Evolutionary conservation across 2,329 filamentous ascomycete genomes (phyloP).

Genomic region (Capronia americana): DNA sequence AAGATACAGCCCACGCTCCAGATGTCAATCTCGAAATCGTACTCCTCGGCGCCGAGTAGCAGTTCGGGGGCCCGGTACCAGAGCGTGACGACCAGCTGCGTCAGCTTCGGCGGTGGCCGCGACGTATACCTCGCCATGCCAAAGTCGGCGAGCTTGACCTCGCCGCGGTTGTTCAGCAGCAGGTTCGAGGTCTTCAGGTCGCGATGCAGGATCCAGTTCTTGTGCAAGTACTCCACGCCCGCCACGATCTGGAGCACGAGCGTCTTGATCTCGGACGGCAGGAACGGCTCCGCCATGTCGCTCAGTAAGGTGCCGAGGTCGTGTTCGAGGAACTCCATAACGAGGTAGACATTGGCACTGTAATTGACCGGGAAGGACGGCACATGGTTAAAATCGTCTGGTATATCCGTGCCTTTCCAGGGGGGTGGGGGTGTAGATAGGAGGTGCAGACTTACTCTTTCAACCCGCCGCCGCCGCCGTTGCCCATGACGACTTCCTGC

Average conservation of each 20-base stretch:
- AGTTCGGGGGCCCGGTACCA: constrained; percentile 97
- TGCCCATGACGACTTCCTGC: constrained; percentile 82
- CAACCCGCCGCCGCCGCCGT: constrained; percentile 53
- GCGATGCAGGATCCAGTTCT: constrained; percentile 88
- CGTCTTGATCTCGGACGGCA: constrained; percentile 90
- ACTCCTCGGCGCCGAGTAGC: constrained; percentile 77
- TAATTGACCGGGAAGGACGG: constrained; percentile 39
- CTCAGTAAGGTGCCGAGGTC: constrained; percentile 92
- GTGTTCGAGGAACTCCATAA: constrained; percentile 97
- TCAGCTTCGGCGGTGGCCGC: constrained; percentile 76
- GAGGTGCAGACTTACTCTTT: constrained; percentile 58
- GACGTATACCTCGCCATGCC: constrained; percentile 94
- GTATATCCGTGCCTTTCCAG: constrained; percentile 49
- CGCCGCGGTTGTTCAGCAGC: constrained; percentile 91
- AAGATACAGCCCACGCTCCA: constrained; percentile 98
- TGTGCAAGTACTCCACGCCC: constrained; percentile 84
- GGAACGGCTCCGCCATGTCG: constrained; percentile 92
- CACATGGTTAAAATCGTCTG: constrained; percentile 45
- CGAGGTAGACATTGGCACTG: constrained; percentile 87
- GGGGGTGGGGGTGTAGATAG: constrained; percentile 14
- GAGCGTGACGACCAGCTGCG: constrained; percentile 91
- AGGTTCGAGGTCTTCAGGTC: constrained; percentile 95
- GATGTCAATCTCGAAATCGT: constrained; percentile 82
- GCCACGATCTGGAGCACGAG: constrained; percentile 81
- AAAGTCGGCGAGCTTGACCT: constrained; percentile 96